Evolutionary conservation across 2,329 filamentous ascomycete species (phyloP), one percentile per base, ranked within the genome.

Genomic region (Bipolaris cookei): DNA sequence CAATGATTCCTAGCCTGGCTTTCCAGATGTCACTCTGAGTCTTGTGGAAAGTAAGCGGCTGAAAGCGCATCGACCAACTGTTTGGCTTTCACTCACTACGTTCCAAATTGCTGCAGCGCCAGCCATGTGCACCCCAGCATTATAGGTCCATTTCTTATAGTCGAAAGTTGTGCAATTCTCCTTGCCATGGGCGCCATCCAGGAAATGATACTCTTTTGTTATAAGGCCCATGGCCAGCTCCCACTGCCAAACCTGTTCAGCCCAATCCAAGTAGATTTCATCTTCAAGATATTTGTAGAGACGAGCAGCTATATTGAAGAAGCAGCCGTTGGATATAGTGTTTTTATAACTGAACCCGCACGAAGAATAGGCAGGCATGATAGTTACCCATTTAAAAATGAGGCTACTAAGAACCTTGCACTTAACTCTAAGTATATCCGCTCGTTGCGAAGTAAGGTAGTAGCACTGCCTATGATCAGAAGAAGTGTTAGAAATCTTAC

Each of bases 291-390:
- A 87, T 51, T 89, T 86, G 35, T 87, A 89, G 7, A 94, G 82
- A 21, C 90, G 88, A 0, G 91, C 88, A 3, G 90, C 88, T 23
- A 96, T 83, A 75, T 94, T 89, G 77, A 96, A 93, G 75, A 96
- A 88, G 28, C 88, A 88, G 30, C 90, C 91, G 74, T 95, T 95
- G 60, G 88, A 88, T 64, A 93, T 86, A 16, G 87, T 84, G 78
- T 94, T 94, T 76, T 92, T 95, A 83, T 96, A 95, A 66, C 86
- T 83, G 73, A 92, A 88, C n/a, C 92, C 92, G 21, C n/a, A n/a
- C n/a, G n/a, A n/a, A n/a, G n/a, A n/a, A n/a, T n/a, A n/a, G n/a
- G n/a, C n/a, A n/a, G n/a, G n/a, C n/a, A n/a, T n/a, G n/a, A n/a
- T n/a, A n/a, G n/a, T n/a, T n/a, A n/a, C n/a, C n/a, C n/a, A n/a